Evolutionary conservation across 176 grass and related monocot genomes (phyloP).

Genomic region (Rhynchospora pubera): DNA sequence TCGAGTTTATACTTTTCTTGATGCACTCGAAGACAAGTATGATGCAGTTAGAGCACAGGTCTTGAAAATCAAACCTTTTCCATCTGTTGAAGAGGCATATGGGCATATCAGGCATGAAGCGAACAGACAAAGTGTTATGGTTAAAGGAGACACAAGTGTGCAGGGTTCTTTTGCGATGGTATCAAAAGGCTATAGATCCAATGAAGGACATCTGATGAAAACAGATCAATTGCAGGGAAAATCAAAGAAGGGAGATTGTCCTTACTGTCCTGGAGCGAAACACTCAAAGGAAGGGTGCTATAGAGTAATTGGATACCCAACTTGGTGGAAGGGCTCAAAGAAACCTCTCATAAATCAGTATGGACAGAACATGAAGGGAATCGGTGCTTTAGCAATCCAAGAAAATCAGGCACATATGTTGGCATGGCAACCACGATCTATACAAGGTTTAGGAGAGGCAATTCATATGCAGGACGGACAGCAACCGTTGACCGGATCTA

Average conservation of each 20-base stretch:
- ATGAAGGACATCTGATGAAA: background rate
- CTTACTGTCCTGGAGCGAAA: background rate
- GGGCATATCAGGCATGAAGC: background rate
- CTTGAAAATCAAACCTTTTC: background rate
- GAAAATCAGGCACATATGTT: background rate
- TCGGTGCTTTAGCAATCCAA: background rate
- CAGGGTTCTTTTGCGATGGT: background rate
- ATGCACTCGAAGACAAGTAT: background rate
- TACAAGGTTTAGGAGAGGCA: fast-evolving
- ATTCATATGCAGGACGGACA: too few relatives aligned
- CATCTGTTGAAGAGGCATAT: background rate
- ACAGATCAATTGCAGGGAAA: background rate
- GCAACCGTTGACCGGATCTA: fast-evolving
- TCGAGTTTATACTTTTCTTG: background rate
- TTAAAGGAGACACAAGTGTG: too few relatives aligned
- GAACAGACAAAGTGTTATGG: background rate
- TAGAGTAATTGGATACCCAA: background rate
- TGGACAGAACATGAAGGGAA: background rate
- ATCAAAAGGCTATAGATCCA: background rate
- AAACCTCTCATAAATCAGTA: background rate
- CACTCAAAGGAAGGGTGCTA: background rate
- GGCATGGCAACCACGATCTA: too few relatives aligned
- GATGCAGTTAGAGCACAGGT: background rate
- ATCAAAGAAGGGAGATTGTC: background rate
- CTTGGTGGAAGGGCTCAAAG: background rate